Evolutionary conservation across 2,329 filamentous ascomycete genomes (phyloP), one percentile per base, ranked within the genome.

Genomic region (Fusarium sp.): DNA sequence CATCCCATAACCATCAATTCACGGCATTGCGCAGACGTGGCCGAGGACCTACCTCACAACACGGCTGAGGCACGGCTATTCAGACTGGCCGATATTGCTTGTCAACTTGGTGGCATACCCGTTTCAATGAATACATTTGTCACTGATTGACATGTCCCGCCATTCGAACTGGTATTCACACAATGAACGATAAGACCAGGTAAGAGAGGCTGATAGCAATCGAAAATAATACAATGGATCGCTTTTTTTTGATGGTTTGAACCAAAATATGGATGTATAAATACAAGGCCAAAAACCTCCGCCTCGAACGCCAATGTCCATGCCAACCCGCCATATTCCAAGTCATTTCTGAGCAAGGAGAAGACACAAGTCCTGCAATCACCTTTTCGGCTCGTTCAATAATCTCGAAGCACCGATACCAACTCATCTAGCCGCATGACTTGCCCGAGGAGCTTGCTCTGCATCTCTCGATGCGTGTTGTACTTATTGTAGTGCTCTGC

Each of bases 381-480:
- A 19, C 23, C 43, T n/a, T 47, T 19, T 36, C 40, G 47, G 40
- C 24, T 32, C 26, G 10, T 42, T 62, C 46, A 93, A 72, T 87
- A 94, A 76, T 99, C 96, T 65, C 92, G 85, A 70, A 98, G 85
- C 14, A 96, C 86, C 24, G 91, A 91, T 45, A 98, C 89, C 69
- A 97, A 83, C 51, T 96, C 91, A 79, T 99, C 96, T 69, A 97
- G 83, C 62, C 93, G 86, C 76, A 87, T 87, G 12, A 97, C 83
- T 78, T 97, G 93, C 2, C 89, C 88, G 34, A 96, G 81, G 38
- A 99, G 82, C 80, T 90, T 90, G 73, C 90, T 88, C 75, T 91
- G 87, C 62, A 94, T 82, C 36, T 86, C 86, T 65, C 90, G 81
- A 73, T 88, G 86, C 43, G 79, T 78, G 56, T 83, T 81, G 65